Percentiles rank a stretch among this genome's conserved stretches.
These are phyloP conservation scores for Secale cereale DNA, from an alignment of 176 grass and related monocot genomes.

Conservation along the genomic window DNA sequence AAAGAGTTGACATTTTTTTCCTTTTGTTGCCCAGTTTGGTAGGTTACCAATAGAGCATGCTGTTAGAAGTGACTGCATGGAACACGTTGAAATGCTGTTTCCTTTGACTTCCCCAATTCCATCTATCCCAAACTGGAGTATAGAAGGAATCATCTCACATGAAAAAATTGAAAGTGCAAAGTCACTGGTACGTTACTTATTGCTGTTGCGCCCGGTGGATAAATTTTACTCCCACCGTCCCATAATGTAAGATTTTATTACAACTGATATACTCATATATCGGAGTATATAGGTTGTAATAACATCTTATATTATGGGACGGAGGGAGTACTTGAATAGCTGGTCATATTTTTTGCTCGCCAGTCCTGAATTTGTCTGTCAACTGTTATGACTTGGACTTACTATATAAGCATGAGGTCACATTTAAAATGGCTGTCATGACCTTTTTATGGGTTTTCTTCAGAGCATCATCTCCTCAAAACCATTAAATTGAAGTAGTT, in stretches of 20 bases:
- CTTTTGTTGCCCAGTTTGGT: background rate
- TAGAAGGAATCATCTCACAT: conserved; percentile 40
- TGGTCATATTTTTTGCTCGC: background rate
- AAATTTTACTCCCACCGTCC: background rate
- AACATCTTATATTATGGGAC: too few relatives aligned
- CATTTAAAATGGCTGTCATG: too few relatives aligned
- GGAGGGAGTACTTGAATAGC: background rate
- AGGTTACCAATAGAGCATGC: conserved; percentile 18
- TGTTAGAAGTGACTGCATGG: background rate
- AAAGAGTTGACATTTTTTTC: too few relatives aligned
- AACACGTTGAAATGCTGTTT: conserved; percentile 36
- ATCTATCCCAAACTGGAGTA: conserved; percentile 19
- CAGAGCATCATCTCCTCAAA: background rate
- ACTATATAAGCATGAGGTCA: too few relatives aligned
- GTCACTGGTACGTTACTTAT: conserved; percentile 12
- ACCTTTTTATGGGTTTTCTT: too few relatives aligned
- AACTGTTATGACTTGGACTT: background rate
- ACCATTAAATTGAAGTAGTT: background rate
- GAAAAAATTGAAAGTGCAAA: background rate
- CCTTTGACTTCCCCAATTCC: conserved; percentile 36
- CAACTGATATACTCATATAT: too few relatives aligned
- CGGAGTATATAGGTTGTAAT: too few relatives aligned
- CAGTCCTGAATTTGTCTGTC: background rate
- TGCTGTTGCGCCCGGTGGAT: background rate
- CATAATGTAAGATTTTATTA: too few relatives aligned